phyloP scores from a whole-genome alignment of 305 asterid genomes.

The Fraxinus platypoda region DNA sequence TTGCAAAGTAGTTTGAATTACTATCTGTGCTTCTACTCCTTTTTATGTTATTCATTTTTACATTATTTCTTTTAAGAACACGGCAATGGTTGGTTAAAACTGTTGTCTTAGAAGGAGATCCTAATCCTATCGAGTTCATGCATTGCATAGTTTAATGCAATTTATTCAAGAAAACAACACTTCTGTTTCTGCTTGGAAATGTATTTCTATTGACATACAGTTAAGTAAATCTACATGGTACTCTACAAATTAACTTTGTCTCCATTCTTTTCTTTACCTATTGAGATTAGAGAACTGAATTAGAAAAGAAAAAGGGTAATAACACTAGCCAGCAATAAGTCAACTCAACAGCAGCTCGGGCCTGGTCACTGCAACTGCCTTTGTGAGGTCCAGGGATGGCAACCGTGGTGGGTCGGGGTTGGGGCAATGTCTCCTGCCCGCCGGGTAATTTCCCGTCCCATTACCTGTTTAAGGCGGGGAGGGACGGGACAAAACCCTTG shows the following conservation, averaged over 20 bases:
- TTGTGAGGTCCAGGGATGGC: too few species aligned
- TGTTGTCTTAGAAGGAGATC: not conserved
- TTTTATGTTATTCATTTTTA: not conserved
- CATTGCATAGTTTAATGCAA: not conserved
- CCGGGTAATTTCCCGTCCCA: too few species aligned
- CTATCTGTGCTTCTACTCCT: not conserved
- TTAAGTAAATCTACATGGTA: too few species aligned
- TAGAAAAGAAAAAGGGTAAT: not conserved
- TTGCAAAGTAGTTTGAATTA: constrained; percentile 34
- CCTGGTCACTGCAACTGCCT: too few species aligned
- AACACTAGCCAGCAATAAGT: too few species aligned
- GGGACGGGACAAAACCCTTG: too few species aligned
- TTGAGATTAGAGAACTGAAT: not conserved
- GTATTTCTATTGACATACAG: not conserved
- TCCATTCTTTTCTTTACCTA: not conserved
- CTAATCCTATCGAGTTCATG: not conserved
- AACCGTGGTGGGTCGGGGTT: too few species aligned
- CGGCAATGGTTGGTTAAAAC: not conserved
- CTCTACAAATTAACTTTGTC: not conserved
- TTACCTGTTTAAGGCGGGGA: too few species aligned
- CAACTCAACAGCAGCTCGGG: too few species aligned
- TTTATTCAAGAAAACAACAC: not conserved
- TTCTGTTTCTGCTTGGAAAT: not conserved
- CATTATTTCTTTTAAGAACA: not conserved
- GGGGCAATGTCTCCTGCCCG: too few species aligned